Base-by-base conservation (phyloP, 164 flowering plant genomes). In the Nelumbo lutea region DNA sequence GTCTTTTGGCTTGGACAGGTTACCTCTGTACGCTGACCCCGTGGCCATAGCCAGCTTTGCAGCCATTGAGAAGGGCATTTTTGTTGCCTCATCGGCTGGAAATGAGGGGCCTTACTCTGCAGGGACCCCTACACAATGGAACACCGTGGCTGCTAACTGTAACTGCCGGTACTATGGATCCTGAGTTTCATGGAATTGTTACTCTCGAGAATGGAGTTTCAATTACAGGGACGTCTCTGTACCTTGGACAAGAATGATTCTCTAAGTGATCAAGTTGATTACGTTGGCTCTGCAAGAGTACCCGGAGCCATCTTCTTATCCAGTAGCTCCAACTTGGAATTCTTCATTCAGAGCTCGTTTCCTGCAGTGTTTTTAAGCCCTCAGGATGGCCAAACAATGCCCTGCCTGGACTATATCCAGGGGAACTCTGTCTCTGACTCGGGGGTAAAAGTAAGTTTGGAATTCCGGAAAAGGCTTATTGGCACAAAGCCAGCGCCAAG, bases 61-160 rank as follows among this genome's bases (percentile, higher is more conserved):
- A 9, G 73, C 71, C 2, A 48, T 48, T 42, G 55, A 68, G 65
- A 59, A 60, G 40, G 71, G 72, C 38, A 69, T 69, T 42, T 50
- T 69, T 8, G 66, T 69, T 14, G n/a, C 72, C 2, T 5, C 39
- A 6, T 9, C 72, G 5, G 72, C 65, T 2, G 72, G 72, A 38
- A 69, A 60, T 38, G 45, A 27, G 0, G 76, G 76, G 0, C 72
- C 76, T 2, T 1, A 38, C 44, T 9, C 42, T 6, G 50, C 27
- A 27, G 27, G 27, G 11, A 13, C 55, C 57, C 51, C 13, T 68
- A 9, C 55, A 38, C 42, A 74, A 69, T 42, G 61, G 62, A 27
- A 15, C 56, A 0, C 76, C 76, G 4, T 74, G 76, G 76, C 11
- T 64, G 6, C n/a, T 41, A 44, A 74, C 69, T 9, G 76, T 74